phyloP scores from a whole-genome alignment of 192 early-diverging fungal genomes.

The Dissophora ornata region DNA sequence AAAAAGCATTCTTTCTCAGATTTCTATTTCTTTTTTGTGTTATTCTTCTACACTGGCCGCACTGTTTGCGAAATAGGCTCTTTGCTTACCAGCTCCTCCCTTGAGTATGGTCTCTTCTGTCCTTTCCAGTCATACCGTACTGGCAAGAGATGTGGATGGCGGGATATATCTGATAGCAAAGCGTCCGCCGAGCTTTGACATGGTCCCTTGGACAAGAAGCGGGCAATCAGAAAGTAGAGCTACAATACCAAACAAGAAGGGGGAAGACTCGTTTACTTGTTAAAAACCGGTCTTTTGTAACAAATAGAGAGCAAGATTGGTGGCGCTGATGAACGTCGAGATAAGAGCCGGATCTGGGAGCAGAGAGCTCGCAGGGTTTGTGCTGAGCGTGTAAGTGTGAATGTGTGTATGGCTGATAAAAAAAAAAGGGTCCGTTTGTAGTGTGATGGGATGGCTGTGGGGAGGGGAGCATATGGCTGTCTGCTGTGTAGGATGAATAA shows the following conservation, averaged over 20 bases:
- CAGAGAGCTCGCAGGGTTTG: no score
- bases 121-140: constrained; percentile 79
- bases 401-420: background rate
- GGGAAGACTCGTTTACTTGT: no score
- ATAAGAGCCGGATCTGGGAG: no score
- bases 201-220: constrained; percentile 70
- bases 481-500: background rate
- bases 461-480: background rate
- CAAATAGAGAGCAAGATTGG: no score
- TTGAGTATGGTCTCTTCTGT: constrained; percentile 58
- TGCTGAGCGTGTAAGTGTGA: no score
- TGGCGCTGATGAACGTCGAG: no score
- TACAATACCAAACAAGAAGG: constrained; percentile 24
- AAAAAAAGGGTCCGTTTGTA: constrained; percentile 1
- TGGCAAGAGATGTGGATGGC: constrained; percentile 69
- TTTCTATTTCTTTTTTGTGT: no score
- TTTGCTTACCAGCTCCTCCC: constrained; percentile 71
- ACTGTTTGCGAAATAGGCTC: no score
- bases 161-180: constrained; percentile 58
- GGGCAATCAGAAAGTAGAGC: constrained; percentile 81
- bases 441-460: background rate
- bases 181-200: constrained; percentile 65
- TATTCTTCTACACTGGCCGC: no score
- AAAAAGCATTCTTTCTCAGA: no score
- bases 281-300: no score